Base-by-base conservation (phyloP, 2,329 filamentous ascomycete species). In the Fusarium torreyae region DNA sequence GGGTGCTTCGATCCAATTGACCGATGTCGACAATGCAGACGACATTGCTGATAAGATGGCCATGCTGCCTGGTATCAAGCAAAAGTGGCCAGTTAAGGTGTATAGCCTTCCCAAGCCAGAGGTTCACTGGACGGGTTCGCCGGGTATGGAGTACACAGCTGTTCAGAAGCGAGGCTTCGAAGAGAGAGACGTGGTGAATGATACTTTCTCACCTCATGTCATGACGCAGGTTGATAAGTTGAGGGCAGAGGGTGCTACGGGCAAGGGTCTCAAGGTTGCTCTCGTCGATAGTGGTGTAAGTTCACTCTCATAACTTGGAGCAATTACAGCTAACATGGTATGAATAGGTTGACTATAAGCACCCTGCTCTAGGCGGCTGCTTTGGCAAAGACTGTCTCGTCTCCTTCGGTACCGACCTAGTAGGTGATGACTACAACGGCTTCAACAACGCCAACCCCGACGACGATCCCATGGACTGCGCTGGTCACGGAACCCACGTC, bases 331-430 rank as follows among this genome's bases (percentile, higher is more conserved):
- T 69, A 15, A 69, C 45, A 22, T 18, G 1, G 1, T 22, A 3
- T 43, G 2, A 28, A 2, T 31, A 86, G 84, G 79, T 89, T 48
- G 89, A 91, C 74, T 91, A 90, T 73, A 83, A 79, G 1, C 89
- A 91, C 71, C 86, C 88, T 3, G 87, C 87, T 28, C 83, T 92
- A 1, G 89, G 89, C 17, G 88, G 88, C 46, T 89, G 89, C 72
- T 91, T 90, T 73, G 89, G 89, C 3, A 72, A 81, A 2, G 87
- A 83, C 14, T 90, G 85, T 69, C 80, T 90, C 40, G 86, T 91
- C 18, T 81, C 82, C 5, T 86, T 84, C 60, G 89, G 89, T 18
- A 81, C 81, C 36, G 88, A 89, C 66, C 80, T 89, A 42, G 84
- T 89, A 18, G 88, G 88, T 18, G 86, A 91, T 56, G 79, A 78